Base-by-base conservation (phyloP, 192 early-diverging fungal genomes). In the Coemansia sp. region DNA sequence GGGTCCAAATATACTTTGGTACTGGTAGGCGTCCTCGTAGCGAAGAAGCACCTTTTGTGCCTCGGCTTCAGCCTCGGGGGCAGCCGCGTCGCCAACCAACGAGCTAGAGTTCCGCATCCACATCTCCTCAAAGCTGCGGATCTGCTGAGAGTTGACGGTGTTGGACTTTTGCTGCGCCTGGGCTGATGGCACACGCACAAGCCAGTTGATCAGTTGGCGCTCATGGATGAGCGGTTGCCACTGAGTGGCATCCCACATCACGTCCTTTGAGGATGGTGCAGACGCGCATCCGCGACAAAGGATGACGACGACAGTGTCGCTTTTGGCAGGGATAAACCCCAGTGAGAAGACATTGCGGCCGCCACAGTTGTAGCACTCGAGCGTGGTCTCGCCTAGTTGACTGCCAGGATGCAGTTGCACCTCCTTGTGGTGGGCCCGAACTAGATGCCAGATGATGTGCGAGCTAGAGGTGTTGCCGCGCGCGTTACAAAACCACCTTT, bases 351-450 rank as follows among this genome's bases (percentile, higher is more conserved):
- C 91, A 72, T 99, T 99, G 61, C 92, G 88, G 42, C 88, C 92
- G 15, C 97, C 95, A 82, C 97, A 99, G 80, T 97, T 95, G 86
- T 98, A 99, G 77, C 97, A 99, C 79, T 99, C 97, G 42, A 99
- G 87, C 2, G 91, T 88, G 2, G 94, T 95, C 54, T 98, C 97
- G 24, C 97, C 97, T 12, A 99, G 89, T 22, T 94, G 92, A 10
- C 93, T 92, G n/a, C 94, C 90, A 0, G 94, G 92, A 72, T 99
- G 97, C 31, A 99, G 88, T 63, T 86, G 86, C 10, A 98, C 97
- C 76, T 99, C 96, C 76, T 95, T 95, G 85, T 99, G 97, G 67
- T 93, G 91, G 24, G 96, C 92, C 36, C 88, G 87, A 34, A 98
- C 97, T 51, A 99, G 78, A 73, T 99, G 97, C 72, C 91, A 94